These are phyloP conservation scores for Claviceps purpurea DNA, from an alignment of 2,329 filamentous ascomycete genomes.

Conservation along the genomic window DNA sequence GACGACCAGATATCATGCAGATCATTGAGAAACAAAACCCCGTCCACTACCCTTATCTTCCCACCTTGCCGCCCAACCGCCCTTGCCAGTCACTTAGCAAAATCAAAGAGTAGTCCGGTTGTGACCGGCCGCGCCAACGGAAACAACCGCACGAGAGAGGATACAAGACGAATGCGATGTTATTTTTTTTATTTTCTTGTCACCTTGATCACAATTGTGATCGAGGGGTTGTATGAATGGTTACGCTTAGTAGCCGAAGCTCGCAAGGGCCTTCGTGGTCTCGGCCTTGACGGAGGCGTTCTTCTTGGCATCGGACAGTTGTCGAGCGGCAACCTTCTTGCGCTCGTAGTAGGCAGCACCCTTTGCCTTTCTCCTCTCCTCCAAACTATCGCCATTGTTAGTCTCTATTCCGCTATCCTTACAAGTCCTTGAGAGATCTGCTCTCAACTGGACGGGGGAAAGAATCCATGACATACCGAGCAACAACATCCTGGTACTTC, in stretches of 20 bases:
- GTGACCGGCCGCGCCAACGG: constrained; percentile 41
- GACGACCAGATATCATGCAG: constrained; percentile 22
- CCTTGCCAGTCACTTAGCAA: constrained; percentile 33
- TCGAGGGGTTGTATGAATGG: constrained; percentile 14
- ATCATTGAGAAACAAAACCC: constrained; percentile 20
- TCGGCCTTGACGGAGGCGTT: constrained; percentile 74
- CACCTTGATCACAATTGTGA: constrained; percentile 15
- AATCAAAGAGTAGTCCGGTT: constrained; percentile 35
- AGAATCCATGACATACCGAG: constrained; percentile 50
- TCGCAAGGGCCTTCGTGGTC: constrained; percentile 76
- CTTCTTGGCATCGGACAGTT: constrained; percentile 88
- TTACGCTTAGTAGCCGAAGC: constrained; percentile 71
- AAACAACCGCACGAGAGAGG: constrained; percentile 38
- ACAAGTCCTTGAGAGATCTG: background rate
- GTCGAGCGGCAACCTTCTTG: constrained; percentile 93
- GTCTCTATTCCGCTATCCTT: background rate
- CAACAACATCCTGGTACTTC: constrained; percentile 99
- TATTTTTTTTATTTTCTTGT: constrained; percentile 1
- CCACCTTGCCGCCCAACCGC: constrained; percentile 18
- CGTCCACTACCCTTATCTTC: constrained; percentile 14
- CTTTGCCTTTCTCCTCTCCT: constrained; percentile 99
- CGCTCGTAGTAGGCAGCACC: constrained; percentile 98
- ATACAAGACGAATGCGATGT: constrained; percentile 26
- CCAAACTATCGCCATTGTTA: constrained; percentile 51
- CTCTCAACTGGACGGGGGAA: background rate